These are phyloP conservation scores for Lactarius quietus DNA, from an alignment of 768 basidiomycete genomes.

Conservation along the genomic window DNA sequence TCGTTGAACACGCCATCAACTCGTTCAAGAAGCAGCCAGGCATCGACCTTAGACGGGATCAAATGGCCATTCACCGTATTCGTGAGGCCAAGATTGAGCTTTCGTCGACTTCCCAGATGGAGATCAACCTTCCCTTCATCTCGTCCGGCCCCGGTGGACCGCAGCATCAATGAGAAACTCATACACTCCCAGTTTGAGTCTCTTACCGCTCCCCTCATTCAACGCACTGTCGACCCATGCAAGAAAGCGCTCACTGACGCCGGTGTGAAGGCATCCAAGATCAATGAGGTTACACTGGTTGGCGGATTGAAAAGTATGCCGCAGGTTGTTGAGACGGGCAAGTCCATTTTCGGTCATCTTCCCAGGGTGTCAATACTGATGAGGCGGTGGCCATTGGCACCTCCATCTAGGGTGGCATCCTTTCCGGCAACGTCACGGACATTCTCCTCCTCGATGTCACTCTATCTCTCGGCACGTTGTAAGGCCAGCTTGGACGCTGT, in stretches of 20 bases:
- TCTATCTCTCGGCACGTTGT: slow-evolving; percentile 78
- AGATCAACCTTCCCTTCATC: too few species aligned
- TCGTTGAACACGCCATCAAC: slow-evolving; percentile 79
- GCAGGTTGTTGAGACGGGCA: too few species aligned
- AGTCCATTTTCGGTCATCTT: slow-evolving; percentile 88
- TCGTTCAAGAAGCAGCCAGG: slow-evolving; percentile 96
- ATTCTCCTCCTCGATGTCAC: too few species aligned
- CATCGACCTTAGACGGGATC: slow-evolving; percentile 75
- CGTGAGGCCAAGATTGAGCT: too few species aligned
- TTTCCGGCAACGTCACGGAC: slow-evolving; percentile 96
- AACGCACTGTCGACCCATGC: slow-evolving; percentile 92
- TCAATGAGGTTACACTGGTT: slow-evolving; percentile 96
- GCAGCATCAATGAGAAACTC: too few species aligned
- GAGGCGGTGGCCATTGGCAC: slow-evolving; percentile 99
- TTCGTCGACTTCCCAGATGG: too few species aligned
- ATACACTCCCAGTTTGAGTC: too few species aligned
- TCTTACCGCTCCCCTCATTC: too few species aligned
- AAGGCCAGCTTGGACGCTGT: too few species aligned
- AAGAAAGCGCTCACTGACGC: slow-evolving; percentile 96
- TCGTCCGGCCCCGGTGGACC: too few species aligned
- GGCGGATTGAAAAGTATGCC: slow-evolving; percentile 99
- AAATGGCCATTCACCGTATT: slow-evolving; percentile 98
- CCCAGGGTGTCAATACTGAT: slow-evolving; percentile 99
- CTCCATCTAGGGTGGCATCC: slow-evolving; percentile 95
- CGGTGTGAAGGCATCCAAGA: slow-evolving; percentile 86